A percentile compares a stretch with the other conserved stretches of the same genome.
These are phyloP conservation scores for Schrenkiella parvula DNA, from an alignment of 345 rosid species.

Conservation along the genomic window DNA sequence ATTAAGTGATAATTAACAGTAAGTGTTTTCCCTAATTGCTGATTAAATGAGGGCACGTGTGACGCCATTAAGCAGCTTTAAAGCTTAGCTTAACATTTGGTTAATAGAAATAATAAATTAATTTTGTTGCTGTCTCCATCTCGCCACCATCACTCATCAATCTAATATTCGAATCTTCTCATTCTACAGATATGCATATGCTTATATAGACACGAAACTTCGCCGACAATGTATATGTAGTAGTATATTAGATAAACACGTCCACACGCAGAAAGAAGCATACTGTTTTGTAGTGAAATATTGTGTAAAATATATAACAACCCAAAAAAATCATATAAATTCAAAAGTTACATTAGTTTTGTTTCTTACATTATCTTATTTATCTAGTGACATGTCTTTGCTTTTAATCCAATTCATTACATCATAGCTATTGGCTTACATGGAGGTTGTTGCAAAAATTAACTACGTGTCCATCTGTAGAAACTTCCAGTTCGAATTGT, in stretches of 20 bases:
- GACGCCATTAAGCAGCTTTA: conserved; percentile 23
- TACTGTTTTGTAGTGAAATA: not conserved
- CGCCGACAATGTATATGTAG: conserved; percentile 28
- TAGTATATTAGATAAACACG: conserved; percentile 8
- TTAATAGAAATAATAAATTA: not conserved
- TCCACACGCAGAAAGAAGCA: conserved; percentile 8
- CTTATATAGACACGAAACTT: conserved; percentile 14
- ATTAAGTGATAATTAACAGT: conserved; percentile 21
- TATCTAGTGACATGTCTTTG: conserved; percentile 24
- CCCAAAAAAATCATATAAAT: not conserved
- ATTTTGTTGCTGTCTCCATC: conserved; percentile 32
- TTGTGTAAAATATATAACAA: not conserved
- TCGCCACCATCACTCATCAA: conserved; percentile 33
- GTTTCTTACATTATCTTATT: conserved; percentile 21
- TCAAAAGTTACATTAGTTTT: conserved; percentile 7
- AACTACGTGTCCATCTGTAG: conserved; percentile 8
- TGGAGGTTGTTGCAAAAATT: conserved; percentile 24
- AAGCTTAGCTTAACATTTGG: conserved; percentile 16
- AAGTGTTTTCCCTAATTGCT: conserved; percentile 16
- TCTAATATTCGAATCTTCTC: conserved; percentile 6
- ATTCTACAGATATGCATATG: not conserved
- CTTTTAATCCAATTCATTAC: conserved; percentile 31
- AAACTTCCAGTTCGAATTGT: conserved; percentile 14
- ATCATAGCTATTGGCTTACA: conserved; percentile 16
- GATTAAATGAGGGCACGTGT: conserved; percentile 35